Base-by-base conservation (phyloP, 176 grass and related monocot genomes). In the Elymus sibiricus region DNA sequence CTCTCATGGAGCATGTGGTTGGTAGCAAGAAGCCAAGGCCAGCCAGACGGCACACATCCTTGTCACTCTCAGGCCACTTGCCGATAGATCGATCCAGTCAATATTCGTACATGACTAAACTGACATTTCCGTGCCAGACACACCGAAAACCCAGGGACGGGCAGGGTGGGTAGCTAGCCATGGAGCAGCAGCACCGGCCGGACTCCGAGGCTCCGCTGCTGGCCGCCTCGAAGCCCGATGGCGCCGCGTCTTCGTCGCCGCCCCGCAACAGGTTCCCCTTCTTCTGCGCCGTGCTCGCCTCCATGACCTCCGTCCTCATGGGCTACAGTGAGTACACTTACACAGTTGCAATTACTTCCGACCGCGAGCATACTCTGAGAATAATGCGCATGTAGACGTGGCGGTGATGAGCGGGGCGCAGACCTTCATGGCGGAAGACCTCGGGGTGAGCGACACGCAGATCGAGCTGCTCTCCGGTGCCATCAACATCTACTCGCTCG, bases 271-370 rank as follows among this genome's bases (percentile, higher is more conserved):
- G 75, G 66, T 94, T 90, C 59, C 79, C 90, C 70, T 88, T 97
- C 85, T 87, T 88, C 88, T 94, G 94, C 83, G 85, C 90, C 43
- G 81, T 92, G 64, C 87, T 92, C 43, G 94, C 94, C 35, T 97
- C 94, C 88, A 94, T 97, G 94, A 91, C 92, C 72, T 92, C 94
- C 83, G 85, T 94, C 62, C 85, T 97, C 85, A 75, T 66, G 76
- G 94, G 94, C 11, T 97, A 97, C 82, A 91, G 92, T 97, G 90
- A 19, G 89, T 84, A 43, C 37, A 16, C 7, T 7, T 27, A 9
- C 46, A 13, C 22, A 38, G 53, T 15, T n/a, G 5, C 64, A 46
- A 4, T 31, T 55, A 53, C 28, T 5, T 56, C 10, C 27, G 29
- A 22, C 12, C 24, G 27, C 42, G 21, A 34, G 27, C 4, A 43